Percentiles rank a stretch among this genome's conserved stretches.
These are phyloP conservation scores for Salix brachista DNA, from an alignment of 345 rosid genomes.

Conservation along the genomic window DNA sequence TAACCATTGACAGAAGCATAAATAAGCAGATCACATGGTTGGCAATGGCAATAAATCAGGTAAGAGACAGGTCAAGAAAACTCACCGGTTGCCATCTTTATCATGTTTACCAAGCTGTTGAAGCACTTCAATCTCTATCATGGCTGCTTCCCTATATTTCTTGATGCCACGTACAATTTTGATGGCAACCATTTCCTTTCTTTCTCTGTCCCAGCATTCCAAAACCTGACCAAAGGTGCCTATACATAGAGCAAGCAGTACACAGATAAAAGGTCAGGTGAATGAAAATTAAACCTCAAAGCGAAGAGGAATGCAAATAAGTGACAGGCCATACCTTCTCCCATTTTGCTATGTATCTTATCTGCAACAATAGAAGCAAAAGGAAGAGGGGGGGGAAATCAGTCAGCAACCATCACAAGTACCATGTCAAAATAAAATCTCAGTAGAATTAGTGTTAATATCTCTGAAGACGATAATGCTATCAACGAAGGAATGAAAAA, in stretches of 20 bases:
- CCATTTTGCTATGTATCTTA: constrained; percentile 83
- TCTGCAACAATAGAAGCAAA: constrained; percentile 38
- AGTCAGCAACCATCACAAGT: not conserved
- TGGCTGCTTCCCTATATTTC: constrained; percentile 88
- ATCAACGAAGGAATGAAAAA: not conserved
- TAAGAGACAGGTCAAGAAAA: constrained; percentile 1
- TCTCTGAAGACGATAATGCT: not conserved
- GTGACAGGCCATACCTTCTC: constrained; percentile 52
- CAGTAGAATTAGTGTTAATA: not conserved
- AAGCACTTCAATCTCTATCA: constrained; percentile 81
- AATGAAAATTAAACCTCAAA: constrained; percentile 1
- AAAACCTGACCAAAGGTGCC: constrained; percentile 92
- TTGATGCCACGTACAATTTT: constrained; percentile 85
- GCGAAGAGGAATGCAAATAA: not conserved
- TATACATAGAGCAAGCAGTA: constrained; percentile 5
- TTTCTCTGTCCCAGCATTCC: constrained; percentile 91
- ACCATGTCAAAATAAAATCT: not conserved
- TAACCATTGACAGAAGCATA: constrained; percentile 41
- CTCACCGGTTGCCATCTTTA: constrained; percentile 82
- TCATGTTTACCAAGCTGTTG: constrained; percentile 85
- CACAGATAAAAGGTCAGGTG: not conserved
- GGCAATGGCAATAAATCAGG: constrained; percentile 11
- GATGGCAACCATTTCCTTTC: constrained; percentile 82
- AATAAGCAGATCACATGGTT: constrained; percentile 11
- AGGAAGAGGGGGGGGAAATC: not conserved